phyloP scores from a whole-genome alignment of 2,329 filamentous ascomycete species.

The Nannizzia gypsea region DNA sequence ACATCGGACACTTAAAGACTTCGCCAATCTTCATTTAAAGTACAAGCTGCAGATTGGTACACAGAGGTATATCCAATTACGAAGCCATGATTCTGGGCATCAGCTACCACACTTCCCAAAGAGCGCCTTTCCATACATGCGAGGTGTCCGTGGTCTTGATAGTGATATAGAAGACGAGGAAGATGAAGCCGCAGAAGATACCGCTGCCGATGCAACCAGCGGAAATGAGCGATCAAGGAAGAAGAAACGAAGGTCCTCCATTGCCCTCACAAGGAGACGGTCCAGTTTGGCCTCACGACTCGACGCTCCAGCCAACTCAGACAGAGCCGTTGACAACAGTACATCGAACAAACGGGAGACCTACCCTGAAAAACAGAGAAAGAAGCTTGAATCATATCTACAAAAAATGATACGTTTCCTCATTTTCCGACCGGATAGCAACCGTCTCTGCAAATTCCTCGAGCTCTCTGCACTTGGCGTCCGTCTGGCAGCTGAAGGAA shows the following conservation, averaged over 20 bases:
- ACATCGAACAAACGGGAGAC: constrained; percentile 37
- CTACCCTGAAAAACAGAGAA: constrained; percentile 72
- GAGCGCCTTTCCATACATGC: constrained; percentile 78
- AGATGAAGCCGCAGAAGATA: constrained; percentile 37
- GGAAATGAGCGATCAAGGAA: constrained; percentile 51
- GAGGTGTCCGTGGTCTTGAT: constrained; percentile 65
- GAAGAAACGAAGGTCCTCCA: constrained; percentile 44
- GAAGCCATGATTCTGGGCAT: constrained; percentile 55
- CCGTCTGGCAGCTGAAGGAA: constrained; percentile 83
- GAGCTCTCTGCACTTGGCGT: constrained; percentile 91
- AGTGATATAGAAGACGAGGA: constrained; percentile 66
- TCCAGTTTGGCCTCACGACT: constrained; percentile 39
- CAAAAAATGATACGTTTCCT: constrained; percentile 92
- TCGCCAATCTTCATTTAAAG: constrained; percentile 82
- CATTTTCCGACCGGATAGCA: constrained; percentile 93
- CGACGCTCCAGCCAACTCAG: constrained; percentile 33
- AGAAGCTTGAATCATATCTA: constrained; percentile 77
- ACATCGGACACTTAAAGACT: constrained; percentile 73
- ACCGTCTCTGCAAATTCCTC: constrained; percentile 87
- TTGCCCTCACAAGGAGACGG: constrained; percentile 46
- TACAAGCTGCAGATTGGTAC: constrained; percentile 81
- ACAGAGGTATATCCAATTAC: constrained; percentile 65
- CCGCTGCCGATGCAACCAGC: constrained; percentile 53
- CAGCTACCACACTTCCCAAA: constrained; percentile 85
- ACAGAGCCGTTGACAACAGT: constrained; percentile 14